Evolutionary conservation across 2,329 filamentous ascomycete genomes (phyloP).

Genomic region (Colletotrichum tabaci): DNA sequence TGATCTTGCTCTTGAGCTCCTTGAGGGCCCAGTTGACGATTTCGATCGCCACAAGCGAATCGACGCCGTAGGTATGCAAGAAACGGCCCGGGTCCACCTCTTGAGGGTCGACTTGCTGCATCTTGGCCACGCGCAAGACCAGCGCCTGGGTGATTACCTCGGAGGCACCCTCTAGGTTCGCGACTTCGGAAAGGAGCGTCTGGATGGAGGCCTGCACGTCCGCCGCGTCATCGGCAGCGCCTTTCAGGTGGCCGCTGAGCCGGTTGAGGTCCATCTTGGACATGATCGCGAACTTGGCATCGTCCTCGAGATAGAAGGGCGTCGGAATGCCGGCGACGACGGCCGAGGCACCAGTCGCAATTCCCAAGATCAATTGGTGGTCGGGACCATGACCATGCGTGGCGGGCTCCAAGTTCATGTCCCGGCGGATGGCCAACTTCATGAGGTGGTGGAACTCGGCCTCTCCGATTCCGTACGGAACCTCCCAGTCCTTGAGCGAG

Average conservation of each 20-base stretch:
- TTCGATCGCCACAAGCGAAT: slow-evolving; percentile 1
- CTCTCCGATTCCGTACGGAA: slow-evolving; percentile 1
- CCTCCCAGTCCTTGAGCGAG: slow-evolving; percentile 6
- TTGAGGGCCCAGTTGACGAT: slow-evolving; percentile 1
- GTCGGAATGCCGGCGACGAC: neutral
- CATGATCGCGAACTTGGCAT: slow-evolving; percentile 5
- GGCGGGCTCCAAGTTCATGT: neutral
- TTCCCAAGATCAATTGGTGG: neutral
- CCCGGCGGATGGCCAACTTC: neutral
- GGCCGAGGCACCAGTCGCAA: neutral
- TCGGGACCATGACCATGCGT: neutral
- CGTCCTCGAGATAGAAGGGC: neutral
- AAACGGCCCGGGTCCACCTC: slow-evolving; percentile 4
- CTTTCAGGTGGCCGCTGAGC: neutral
- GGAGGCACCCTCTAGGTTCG: slow-evolving; percentile 1
- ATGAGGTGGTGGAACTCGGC: slow-evolving; percentile 4
- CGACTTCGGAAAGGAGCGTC: neutral
- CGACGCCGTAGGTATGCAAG: slow-evolving; percentile 4
- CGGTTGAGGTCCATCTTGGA: neutral
- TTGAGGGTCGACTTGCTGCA: slow-evolving; percentile 21
- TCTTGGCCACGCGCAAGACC: neutral
- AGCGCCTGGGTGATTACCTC: neutral
- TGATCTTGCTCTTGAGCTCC: neutral
- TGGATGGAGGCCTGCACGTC: neutral
- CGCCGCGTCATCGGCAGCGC: neutral